phyloP scores from a whole-genome alignment of 1,284 basidiomycete species.

The Neolentinus lepideus region DNA sequence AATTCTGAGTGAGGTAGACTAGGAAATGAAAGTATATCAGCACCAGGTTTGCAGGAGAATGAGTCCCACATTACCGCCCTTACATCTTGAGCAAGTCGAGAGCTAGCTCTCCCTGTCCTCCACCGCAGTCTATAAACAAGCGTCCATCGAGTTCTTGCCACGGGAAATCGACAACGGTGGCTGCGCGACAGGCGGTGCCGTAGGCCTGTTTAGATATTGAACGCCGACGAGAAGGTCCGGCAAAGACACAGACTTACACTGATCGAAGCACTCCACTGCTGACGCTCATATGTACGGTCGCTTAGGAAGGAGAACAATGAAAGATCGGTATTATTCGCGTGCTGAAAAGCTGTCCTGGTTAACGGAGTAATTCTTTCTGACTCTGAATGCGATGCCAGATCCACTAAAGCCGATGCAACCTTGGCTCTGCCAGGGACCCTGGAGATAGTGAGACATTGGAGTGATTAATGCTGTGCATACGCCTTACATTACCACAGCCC shows the following conservation, averaged over 20 bases:
- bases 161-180: neutral
- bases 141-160: neutral
- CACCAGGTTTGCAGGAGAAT: neutral
- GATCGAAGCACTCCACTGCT: neutral
- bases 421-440: neutral
- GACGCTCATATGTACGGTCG: neutral
- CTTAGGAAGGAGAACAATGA: neutral
- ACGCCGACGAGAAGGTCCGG: no score
- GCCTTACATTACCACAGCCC: neutral
- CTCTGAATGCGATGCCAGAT: neutral
- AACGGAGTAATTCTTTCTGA: neutral
- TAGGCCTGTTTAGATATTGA: neutral
- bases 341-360: neutral
- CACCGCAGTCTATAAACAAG: neutral
- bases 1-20: neutral
- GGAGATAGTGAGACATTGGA: neutral
- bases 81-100: neutral
- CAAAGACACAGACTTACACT: neutral
- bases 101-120: neutral
- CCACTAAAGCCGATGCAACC: neutral
- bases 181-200: neutral
- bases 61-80: no score
- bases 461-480: neutral
- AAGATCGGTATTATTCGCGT: neutral
- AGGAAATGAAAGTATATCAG: neutral